Evolutionary conservation across 2,329 filamentous ascomycete species (phyloP).

Genomic region (Endoconidiophora polonica): DNA sequence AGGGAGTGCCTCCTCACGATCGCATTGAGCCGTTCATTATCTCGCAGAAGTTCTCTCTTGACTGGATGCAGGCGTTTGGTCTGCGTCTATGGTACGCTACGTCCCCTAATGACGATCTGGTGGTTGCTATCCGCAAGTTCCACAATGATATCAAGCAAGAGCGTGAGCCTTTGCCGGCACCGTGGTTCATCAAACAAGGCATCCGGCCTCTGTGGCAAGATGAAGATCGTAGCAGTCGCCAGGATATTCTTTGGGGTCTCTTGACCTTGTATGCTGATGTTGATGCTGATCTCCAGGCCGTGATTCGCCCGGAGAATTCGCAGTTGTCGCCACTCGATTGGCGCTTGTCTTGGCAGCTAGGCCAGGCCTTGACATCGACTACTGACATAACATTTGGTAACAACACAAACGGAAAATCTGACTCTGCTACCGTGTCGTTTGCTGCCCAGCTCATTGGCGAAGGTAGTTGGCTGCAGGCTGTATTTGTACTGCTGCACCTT

Average conservation of each 20-base stretch:
- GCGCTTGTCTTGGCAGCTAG: slow-evolving; percentile 72
- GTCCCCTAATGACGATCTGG: slow-evolving; percentile 48
- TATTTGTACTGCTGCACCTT: slow-evolving; percentile 68
- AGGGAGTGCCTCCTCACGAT: slow-evolving; percentile 58
- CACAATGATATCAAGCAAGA: slow-evolving; percentile 55
- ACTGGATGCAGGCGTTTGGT: slow-evolving; percentile 89
- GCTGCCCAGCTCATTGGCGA: slow-evolving; percentile 44
- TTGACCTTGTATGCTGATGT: slow-evolving; percentile 61
- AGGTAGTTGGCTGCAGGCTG: slow-evolving; percentile 50
- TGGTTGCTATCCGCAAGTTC: slow-evolving; percentile 57
- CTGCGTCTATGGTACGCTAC: slow-evolving; percentile 81
- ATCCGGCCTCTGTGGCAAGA: slow-evolving; percentile 45
- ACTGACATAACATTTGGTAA: slow-evolving; percentile 36
- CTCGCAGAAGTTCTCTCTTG: slow-evolving; percentile 65
- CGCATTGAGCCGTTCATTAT: slow-evolving; percentile 65
- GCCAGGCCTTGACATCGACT: slow-evolving; percentile 42
- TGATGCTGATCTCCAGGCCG: slow-evolving; percentile 43
- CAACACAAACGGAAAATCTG: slow-evolving; percentile 41
- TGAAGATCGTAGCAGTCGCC: slow-evolving; percentile 36
- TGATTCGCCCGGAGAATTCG: slow-evolving; percentile 60
- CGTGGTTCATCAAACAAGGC: slow-evolving; percentile 50
- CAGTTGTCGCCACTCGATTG: slow-evolving; percentile 59
- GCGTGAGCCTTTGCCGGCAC: slow-evolving; percentile 53
- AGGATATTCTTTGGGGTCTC: slow-evolving; percentile 77
- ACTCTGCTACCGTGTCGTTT: slow-evolving; percentile 50